Percentiles rank a stretch among this genome's conserved stretches.
Evolutionary conservation across 2,329 filamentous ascomycete species (phyloP).

Genomic region (Epichloe festucae): DNA sequence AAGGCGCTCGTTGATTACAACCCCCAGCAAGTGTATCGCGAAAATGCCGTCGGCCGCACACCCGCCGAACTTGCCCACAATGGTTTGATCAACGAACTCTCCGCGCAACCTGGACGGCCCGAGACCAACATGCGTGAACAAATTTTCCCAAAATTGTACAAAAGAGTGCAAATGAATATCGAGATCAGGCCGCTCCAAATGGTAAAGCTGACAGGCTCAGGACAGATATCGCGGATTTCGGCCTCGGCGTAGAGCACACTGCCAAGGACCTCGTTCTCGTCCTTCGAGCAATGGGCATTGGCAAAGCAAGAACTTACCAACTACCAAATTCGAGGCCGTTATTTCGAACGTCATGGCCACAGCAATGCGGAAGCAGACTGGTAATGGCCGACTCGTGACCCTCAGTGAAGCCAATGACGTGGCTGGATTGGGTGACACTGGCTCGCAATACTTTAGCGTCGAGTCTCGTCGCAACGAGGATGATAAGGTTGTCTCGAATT

Average conservation of each 20-base stretch:
- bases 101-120: slow-evolving; percentile 8
- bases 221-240: slow-evolving; percentile 11
- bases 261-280: slow-evolving; percentile 14
- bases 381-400: slow-evolving; percentile 36
- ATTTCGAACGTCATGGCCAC: slow-evolving; percentile 23
- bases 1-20: slow-evolving; percentile 38
- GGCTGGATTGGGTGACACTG: slow-evolving; percentile 37
- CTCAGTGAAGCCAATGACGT: slow-evolving; percentile 46
- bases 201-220: slow-evolving; percentile 10
- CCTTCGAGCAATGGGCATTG: slow-evolving; percentile 14
- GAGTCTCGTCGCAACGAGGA: slow-evolving; percentile 15
- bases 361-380: slow-evolving; percentile 17
- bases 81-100: slow-evolving; percentile 29
- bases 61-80: slow-evolving; percentile 56
- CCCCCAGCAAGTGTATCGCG: slow-evolving; percentile 47
- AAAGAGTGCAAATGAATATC: slow-evolving; percentile 4
- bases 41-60: slow-evolving; percentile 66
- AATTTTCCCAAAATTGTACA: slow-evolving; percentile 7
- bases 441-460: slow-evolving; percentile 24
- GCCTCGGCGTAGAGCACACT: slow-evolving; percentile 18
- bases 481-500: slow-evolving; percentile 11
- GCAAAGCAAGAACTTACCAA: slow-evolving; percentile 6
- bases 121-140: background rate
- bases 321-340: slow-evolving; percentile 10
- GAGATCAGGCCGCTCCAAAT: slow-evolving; percentile 1